These are phyloP conservation scores for Candida argentea DNA, from an alignment of 805 yeast species.

Conservation along the genomic window DNA sequence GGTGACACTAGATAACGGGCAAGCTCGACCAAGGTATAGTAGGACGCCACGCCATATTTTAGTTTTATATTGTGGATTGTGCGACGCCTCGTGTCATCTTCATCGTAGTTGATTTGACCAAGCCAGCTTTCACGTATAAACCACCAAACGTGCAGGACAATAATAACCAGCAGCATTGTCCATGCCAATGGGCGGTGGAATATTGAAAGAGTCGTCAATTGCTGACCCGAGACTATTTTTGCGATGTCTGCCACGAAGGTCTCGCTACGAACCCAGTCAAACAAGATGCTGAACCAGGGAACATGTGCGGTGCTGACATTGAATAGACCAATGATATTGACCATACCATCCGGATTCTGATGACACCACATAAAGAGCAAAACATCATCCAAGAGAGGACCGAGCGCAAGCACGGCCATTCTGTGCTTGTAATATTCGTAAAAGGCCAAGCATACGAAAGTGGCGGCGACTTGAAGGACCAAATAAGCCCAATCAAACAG, in stretches of 20 bases:
- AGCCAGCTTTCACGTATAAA: conserved; percentile 12
- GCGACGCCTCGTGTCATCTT: conserved; percentile 7
- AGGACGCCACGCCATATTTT: conserved; percentile 6
- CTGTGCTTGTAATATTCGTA: conserved; percentile 9
- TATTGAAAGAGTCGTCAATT: background rate
- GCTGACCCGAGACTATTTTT: conserved; percentile 2
- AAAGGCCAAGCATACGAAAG: conserved; percentile 13
- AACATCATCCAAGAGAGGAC: conserved; percentile 26
- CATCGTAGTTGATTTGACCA: conserved; percentile 9
- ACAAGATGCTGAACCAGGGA: conserved; percentile 17
- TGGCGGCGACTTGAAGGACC: conserved; percentile 13
- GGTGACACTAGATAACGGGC: conserved; percentile 14
- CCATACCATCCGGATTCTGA: conserved; percentile 29
- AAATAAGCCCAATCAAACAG: conserved; percentile 23
- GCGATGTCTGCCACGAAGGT: conserved; percentile 3
- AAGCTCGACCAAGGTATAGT: conserved; percentile 5
- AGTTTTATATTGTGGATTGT: conserved; percentile 7
- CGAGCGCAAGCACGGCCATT: conserved; percentile 17
- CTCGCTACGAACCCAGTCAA: conserved; percentile 3
- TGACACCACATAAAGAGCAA: conserved; percentile 39
- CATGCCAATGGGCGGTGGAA: conserved; percentile 3
- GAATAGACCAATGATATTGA: conserved; percentile 31
- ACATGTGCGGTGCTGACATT: conserved; percentile 33
- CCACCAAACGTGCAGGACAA: conserved; percentile 23
- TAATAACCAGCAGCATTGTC: too few species aligned